Conservation (phyloP, 2,329 filamentous ascomycete species). For the Colletotrichum sp. region DNA sequence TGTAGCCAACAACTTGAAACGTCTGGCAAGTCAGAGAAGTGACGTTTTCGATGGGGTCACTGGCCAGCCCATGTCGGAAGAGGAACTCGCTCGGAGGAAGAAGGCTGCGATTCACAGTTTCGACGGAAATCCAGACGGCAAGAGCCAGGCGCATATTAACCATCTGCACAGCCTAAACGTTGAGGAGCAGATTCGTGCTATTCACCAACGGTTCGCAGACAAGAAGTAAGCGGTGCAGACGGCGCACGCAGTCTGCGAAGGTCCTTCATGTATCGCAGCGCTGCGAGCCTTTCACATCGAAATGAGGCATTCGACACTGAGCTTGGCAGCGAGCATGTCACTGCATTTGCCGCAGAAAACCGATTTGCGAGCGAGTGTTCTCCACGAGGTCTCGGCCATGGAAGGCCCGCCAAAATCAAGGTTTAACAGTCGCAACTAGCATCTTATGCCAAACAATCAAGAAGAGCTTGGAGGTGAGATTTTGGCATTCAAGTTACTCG, state of each 20-base stretch:
- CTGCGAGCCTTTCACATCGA: not conserved
- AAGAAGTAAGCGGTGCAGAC: conserved; percentile 1
- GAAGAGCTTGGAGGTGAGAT: not conserved
- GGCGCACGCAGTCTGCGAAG: not conserved
- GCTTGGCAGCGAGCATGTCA: not conserved
- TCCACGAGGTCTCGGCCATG: not conserved
- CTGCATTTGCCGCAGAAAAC: not conserved
- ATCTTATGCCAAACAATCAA: not conserved
- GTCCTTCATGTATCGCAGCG: not conserved
- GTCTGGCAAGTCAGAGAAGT: conserved; percentile 85
- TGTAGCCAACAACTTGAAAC: conserved; percentile 92
- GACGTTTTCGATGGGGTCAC: conserved; percentile 84
- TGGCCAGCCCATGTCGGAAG: conserved; percentile 72
- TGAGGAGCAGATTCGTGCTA: conserved; percentile 80
- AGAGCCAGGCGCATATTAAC: conserved; percentile 56
- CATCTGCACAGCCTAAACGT: conserved; percentile 76
- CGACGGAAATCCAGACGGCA: conserved; percentile 58
- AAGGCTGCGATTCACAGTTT: conserved; percentile 68
- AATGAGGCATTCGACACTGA: not conserved
- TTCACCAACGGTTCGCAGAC: conserved; percentile 58
- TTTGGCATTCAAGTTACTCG: not conserved
- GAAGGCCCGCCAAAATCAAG: not conserved
- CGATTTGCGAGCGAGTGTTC: not conserved
- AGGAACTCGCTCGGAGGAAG: conserved; percentile 78
- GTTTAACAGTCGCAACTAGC: not conserved